Evolutionary conservation across 2,329 filamentous ascomycete species (phyloP), one percentile per base, ranked within the genome.

Genomic region (Penicillium janthinellum): DNA sequence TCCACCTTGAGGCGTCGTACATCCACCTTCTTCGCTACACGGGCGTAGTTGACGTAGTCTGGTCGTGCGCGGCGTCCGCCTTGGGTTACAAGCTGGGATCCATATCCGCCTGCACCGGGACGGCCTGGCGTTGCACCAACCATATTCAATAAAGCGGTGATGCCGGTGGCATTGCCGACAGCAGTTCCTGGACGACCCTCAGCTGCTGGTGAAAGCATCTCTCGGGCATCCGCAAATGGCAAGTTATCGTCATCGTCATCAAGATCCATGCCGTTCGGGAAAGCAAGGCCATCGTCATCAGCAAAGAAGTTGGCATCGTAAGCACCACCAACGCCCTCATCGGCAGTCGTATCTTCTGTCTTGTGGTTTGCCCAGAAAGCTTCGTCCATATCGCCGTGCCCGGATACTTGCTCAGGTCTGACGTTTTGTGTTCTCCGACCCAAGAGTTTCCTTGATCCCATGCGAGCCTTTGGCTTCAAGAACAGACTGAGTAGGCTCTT

Each of bases 241-340:
- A 79, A 64, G 41, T 80, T 79, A 53, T 80, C 78, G 52, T 78
- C 77, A 15, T 81, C 80, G 54, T 82, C 80, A 60, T 81, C 79
- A 49, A 81, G 64, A 41, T 77, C 78, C 53, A 78, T 70, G 38
- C 78, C 79, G 56, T 80, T 78, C 35, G 79, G 78, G 66, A 80
- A 80, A 15, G 77, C 75, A 54, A 79, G 71, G 8, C 78, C 79
- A 63, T 82, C 80, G 70, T 98, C 95, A 70, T 95, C 90, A 12
- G 78, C 78, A 81, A 98, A 99, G 84, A 98, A 99, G 76, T 98
- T 90, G 60, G 95, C 94, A 74, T 98, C 92, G 76, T 98, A 99
- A 72, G 96, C 89, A 61, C 93, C 93, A 2, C 84, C 83, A 39
- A 78, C 83, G 3, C 81, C 84, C 47, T 87, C 86, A 25, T 89